Evolutionary conservation across 2,329 filamentous ascomycete species (phyloP).

Genomic region (Nigrospora osmanthi): DNA sequence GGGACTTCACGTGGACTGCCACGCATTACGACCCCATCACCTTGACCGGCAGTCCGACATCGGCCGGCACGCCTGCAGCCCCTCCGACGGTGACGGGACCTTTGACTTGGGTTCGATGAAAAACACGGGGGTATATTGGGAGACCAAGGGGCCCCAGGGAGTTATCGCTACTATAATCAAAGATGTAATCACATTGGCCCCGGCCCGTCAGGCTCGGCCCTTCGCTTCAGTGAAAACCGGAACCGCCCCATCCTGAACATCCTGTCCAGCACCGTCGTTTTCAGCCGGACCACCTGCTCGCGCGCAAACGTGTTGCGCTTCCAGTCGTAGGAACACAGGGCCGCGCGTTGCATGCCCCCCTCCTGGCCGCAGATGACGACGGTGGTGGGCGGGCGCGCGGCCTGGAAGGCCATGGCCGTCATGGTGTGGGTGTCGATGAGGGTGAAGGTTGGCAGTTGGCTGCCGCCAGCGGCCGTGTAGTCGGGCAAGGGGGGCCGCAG

Average conservation of each 20-base stretch:
- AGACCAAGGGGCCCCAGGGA: too few species aligned
- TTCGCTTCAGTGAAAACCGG: constrained; percentile 2
- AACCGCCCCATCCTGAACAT: constrained; percentile 8
- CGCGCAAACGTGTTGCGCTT: constrained; percentile 2
- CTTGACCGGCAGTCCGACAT: too few species aligned
- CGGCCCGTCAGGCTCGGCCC: background rate
- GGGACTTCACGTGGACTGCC: too few species aligned
- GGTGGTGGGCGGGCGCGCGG: constrained; percentile 4
- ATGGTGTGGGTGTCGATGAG: constrained; percentile 2
- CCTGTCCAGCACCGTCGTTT: constrained; percentile 5
- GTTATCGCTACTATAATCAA: too few species aligned
- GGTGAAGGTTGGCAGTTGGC: background rate
- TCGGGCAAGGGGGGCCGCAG: background rate
- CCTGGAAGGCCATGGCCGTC: constrained; percentile 4
- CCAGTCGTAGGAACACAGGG: constrained; percentile 9
- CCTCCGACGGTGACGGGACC: too few species aligned
- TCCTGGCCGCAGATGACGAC: constrained; percentile 8
- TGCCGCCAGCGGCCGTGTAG: background rate
- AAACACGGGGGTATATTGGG: too few species aligned
- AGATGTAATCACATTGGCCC: too few species aligned
- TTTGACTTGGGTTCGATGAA: too few species aligned
- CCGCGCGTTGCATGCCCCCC: constrained; percentile 9
- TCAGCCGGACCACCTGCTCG: constrained; percentile 7
- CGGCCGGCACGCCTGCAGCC: too few species aligned
- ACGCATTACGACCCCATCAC: too few species aligned